These are phyloP conservation scores for Withania somnifera DNA, from an alignment of 305 asterid species.

Conservation along the genomic window DNA sequence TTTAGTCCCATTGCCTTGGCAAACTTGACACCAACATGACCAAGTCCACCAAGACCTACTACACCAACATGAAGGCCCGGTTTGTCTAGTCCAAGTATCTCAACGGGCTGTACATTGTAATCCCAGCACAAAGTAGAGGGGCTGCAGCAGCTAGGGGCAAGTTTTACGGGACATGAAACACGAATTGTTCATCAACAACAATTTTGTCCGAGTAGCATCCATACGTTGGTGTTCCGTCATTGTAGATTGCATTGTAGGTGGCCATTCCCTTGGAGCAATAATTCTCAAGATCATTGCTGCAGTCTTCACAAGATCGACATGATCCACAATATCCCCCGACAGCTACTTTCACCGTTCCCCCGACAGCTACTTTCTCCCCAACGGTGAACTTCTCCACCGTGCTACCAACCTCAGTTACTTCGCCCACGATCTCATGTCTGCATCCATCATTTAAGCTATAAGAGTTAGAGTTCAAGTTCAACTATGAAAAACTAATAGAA, in stretches of 20 bases:
- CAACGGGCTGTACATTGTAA: slow-evolving; percentile 48
- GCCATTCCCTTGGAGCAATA: slow-evolving; percentile 27
- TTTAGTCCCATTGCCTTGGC: slow-evolving; percentile 53
- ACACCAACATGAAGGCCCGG: slow-evolving; percentile 33
- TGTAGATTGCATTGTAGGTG: slow-evolving; percentile 12
- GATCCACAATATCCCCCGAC: slow-evolving; percentile 47
- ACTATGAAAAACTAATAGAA: neutral
- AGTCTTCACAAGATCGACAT: slow-evolving; percentile 34
- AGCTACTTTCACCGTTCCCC: slow-evolving; percentile 43
- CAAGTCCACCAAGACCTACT: slow-evolving; percentile 54
- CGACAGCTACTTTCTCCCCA: slow-evolving; percentile 53
- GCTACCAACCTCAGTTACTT: slow-evolving; percentile 40
- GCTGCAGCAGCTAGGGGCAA: slow-evolving; percentile 41
- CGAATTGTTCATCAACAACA: slow-evolving; percentile 36
- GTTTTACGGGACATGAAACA: slow-evolving; percentile 36
- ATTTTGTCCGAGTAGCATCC: slow-evolving; percentile 45
- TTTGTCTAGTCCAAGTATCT: slow-evolving; percentile 39
- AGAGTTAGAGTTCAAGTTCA: neutral
- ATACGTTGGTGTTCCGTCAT: slow-evolving; percentile 30
- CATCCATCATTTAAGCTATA: neutral
- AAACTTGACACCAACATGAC: slow-evolving; percentile 50
- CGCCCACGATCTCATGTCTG: slow-evolving; percentile 59
- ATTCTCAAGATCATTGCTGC: slow-evolving; percentile 31
- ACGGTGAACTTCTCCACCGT: slow-evolving; percentile 31
- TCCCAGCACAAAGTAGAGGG: slow-evolving; percentile 53